A percentile compares a stretch with the other conserved stretches of the same genome.
Conservation (phyloP, 2,329 filamentous ascomycete species). For the Incumbomyces delicatus region DNA sequence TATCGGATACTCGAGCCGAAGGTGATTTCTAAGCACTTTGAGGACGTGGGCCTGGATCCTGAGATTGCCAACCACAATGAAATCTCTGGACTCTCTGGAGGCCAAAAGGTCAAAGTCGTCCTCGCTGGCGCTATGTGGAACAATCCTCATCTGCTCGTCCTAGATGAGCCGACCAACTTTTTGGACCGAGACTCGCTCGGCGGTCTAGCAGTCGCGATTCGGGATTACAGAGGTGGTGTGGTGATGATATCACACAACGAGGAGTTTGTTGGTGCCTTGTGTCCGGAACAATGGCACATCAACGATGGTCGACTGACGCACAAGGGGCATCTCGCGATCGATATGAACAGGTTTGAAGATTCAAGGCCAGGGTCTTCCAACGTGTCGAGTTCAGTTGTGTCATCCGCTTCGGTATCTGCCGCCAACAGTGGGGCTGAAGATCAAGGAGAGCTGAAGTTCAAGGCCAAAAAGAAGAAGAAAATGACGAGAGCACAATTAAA, state of each 20-base stretch:
- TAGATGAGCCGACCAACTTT: constrained; percentile 99
- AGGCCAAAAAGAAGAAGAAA: constrained; percentile 72
- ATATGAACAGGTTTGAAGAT: constrained; percentile 81
- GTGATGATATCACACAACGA: constrained; percentile 99
- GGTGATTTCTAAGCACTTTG: constrained; percentile 95
- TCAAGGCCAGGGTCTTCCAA: constrained; percentile 54
- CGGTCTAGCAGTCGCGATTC: constrained; percentile 92
- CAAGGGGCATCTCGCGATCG: constrained; percentile 65
- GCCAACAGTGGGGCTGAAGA: constrained; percentile 80
- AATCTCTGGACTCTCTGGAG: constrained; percentile 89
- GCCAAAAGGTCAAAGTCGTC: constrained; percentile 98
- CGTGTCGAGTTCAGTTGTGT: constrained; percentile 47
- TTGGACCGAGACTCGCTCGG: constrained; percentile 95
- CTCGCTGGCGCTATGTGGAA: constrained; percentile 97
- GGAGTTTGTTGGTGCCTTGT: constrained; percentile 92
- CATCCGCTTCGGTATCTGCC: constrained; percentile 50
- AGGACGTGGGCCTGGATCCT: constrained; percentile 88
- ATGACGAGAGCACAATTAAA: constrained; percentile 93
- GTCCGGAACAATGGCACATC: constrained; percentile 94
- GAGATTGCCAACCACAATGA: constrained; percentile 99
- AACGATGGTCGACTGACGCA: constrained; percentile 77
- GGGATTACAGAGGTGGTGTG: constrained; percentile 95
- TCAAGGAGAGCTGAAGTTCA: constrained; percentile 73
- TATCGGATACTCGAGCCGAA: constrained; percentile 89
- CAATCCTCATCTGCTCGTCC: constrained; percentile 91